These are phyloP conservation scores for Rauvolfia tetraphylla DNA, from an alignment of 257 asterid species.

Conservation along the genomic window DNA sequence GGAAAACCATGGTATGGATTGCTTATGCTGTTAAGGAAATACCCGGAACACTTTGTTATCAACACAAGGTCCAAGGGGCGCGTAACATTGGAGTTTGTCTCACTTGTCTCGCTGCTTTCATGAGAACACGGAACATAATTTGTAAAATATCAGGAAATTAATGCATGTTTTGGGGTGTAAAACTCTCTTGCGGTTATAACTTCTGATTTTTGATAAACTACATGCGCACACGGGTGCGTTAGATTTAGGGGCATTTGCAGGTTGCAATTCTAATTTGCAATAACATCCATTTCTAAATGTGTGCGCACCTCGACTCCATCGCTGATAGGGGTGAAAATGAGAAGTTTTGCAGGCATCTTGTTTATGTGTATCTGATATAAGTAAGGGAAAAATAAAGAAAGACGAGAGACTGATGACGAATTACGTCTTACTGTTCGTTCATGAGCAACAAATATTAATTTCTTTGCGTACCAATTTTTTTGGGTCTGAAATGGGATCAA, in stretches of 20 bases:
- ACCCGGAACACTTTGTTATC: constrained; percentile 90
- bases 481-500: too few relatives aligned
- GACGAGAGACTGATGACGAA: too few relatives aligned
- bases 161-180: not conserved
- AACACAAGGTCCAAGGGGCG: constrained; percentile 87
- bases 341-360: too few relatives aligned
- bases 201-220: not conserved
- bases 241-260: not conserved
- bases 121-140: constrained; percentile 26
- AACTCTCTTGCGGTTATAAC: not conserved
- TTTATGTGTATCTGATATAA: too few relatives aligned
- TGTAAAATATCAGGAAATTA: constrained; percentile 12
- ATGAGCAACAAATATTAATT: too few relatives aligned
- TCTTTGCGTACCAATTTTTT: too few relatives aligned
- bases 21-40: constrained; percentile 76
- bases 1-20: constrained; percentile 93
- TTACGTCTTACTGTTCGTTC: too few relatives aligned
- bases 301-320: too few relatives aligned
- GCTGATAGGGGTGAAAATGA: too few relatives aligned
- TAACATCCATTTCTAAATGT: too few relatives aligned
- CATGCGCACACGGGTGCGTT: not conserved
- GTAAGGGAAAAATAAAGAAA: too few relatives aligned
- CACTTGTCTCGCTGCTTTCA: constrained; percentile 78
- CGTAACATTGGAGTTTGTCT: constrained; percentile 65
- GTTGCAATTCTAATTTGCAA: not conserved